phyloP scores from a whole-genome alignment of 331 rosid genomes.

The Pyrus hybrid region DNA sequence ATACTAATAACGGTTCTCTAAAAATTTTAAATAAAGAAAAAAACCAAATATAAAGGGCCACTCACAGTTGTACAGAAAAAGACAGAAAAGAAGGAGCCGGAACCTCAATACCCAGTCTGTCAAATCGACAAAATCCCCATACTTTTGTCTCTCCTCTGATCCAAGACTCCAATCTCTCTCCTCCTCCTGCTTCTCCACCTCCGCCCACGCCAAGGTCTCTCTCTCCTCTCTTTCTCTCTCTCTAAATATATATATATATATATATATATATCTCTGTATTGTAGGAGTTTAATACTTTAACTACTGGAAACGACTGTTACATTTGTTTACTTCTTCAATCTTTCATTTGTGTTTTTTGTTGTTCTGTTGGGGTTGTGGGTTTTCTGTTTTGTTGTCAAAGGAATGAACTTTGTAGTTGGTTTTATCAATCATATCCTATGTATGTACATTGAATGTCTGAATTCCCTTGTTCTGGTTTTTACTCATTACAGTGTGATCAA shows the following conservation, averaged over 20 bases:
- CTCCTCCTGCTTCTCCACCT: not conserved
- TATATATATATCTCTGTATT: not conserved
- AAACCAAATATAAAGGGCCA: not conserved
- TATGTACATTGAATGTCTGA: not conserved
- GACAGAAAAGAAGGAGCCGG: not conserved
- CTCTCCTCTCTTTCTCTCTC: conserved; percentile 3
- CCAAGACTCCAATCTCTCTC: conserved; percentile 7
- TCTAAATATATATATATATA: not conserved
- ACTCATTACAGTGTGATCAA: not conserved
- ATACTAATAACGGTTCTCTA: rapidly evolving
- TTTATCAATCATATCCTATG: not conserved
- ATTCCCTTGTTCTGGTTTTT: not conserved
- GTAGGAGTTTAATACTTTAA: not conserved
- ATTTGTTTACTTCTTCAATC: not conserved
- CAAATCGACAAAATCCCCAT: not conserved
- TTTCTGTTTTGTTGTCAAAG: not conserved
- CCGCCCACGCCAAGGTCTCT: conserved; percentile 25
- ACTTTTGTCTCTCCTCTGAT: conserved; percentile 11
- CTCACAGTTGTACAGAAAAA: not conserved
- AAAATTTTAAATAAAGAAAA: not conserved
- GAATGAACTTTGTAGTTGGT: not conserved
- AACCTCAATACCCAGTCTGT: not conserved
- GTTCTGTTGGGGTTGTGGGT: not conserved
- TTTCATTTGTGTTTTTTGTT: too few species aligned
- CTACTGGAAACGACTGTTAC: not conserved